A percentile compares a stretch with the other conserved stretches of the same genome.
phyloP scores from a whole-genome alignment of 2,329 filamentous ascomycete species.

The Fusarium sp. region DNA sequence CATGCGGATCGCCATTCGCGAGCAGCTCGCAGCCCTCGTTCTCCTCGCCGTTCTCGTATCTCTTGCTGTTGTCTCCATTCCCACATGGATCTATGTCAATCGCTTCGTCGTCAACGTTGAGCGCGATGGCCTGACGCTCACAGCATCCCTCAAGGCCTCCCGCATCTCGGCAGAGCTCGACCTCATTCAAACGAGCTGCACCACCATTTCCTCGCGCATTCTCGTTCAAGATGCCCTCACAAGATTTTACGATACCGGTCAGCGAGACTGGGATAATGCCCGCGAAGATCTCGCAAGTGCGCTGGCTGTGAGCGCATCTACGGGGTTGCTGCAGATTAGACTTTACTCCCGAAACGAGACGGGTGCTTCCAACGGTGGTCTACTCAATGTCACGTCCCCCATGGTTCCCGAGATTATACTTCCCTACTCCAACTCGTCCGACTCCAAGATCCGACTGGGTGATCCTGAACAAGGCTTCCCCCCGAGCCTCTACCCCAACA shows the following conservation, averaged over 20 bases:
- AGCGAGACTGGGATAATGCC: constrained; percentile 73
- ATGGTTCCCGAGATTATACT: constrained; percentile 69
- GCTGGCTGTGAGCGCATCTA: constrained; percentile 72
- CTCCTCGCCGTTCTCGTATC: constrained; percentile 81
- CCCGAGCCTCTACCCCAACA: constrained; percentile 81
- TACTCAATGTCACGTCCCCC: constrained; percentile 76
- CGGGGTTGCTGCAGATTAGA: constrained; percentile 77
- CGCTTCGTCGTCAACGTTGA: constrained; percentile 68
- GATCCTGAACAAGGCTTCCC: constrained; percentile 79
- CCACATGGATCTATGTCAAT: constrained; percentile 76
- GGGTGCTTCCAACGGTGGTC: constrained; percentile 64
- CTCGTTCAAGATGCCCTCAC: constrained; percentile 70
- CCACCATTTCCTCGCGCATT: constrained; percentile 78
- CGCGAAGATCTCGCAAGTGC: constrained; percentile 79
- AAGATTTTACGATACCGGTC: constrained; percentile 66
- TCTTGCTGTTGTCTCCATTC: constrained; percentile 84
- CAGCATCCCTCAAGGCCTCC: constrained; percentile 88
- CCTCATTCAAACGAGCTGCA: constrained; percentile 82
- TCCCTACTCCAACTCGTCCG: constrained; percentile 73
- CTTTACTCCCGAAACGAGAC: constrained; percentile 80
- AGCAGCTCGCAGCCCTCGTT: constrained; percentile 88
- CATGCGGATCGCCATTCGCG: constrained; percentile 90
- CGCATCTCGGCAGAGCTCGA: constrained; percentile 85
- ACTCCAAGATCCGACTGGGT: constrained; percentile 72
- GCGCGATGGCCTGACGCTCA: constrained; percentile 78